Conservation (phyloP, 768 basidiomycete genomes). For the Mycena amicta region DNA sequence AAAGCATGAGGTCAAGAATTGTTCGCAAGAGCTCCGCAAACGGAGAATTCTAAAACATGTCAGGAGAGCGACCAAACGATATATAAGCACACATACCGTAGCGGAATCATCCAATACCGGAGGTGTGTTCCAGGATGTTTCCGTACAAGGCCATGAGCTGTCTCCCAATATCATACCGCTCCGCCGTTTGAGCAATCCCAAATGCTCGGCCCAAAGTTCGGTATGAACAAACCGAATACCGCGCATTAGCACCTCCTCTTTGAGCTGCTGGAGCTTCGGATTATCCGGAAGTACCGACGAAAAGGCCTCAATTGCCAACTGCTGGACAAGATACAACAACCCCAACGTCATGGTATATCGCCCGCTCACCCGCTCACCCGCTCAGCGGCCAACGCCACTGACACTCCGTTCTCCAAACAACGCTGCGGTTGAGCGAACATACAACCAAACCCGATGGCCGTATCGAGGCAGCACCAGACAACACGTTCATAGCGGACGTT, state of each 20-base stretch:
- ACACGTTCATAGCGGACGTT: constrained; percentile 79
- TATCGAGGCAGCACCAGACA: constrained; percentile 71
- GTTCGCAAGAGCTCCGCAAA: constrained; percentile 63
- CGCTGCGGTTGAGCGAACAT: constrained; percentile 75
- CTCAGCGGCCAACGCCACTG: constrained; percentile 69
- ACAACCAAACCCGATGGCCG: constrained; percentile 87
- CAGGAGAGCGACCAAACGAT: neutral
- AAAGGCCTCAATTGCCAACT: constrained; percentile 74
- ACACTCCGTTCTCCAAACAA: constrained; percentile 68
- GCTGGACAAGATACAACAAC: constrained; percentile 73
- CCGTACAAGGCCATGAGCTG: constrained; percentile 68
- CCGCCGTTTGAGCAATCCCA: constrained; percentile 72
- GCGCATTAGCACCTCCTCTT: constrained; percentile 82
- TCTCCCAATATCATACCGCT: constrained; percentile 81
- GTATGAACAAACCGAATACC: constrained; percentile 79
- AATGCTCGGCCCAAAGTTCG: constrained; percentile 87
- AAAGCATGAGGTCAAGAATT: constrained; percentile 71
- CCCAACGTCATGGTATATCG: constrained; percentile 83
- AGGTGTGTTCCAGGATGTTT: constrained; percentile 65
- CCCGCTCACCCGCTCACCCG: constrained; percentile 69
- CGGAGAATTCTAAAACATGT: constrained; percentile 39
- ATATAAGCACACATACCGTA: constrained; percentile 5
- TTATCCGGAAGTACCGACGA: constrained; percentile 59
- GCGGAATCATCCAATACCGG: constrained; percentile 46
- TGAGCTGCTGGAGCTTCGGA: constrained; percentile 65